Evolutionary conservation across 257 asterid species (phyloP), one percentile per base, ranked within the genome.

Genomic region (Verbena officinalis): DNA sequence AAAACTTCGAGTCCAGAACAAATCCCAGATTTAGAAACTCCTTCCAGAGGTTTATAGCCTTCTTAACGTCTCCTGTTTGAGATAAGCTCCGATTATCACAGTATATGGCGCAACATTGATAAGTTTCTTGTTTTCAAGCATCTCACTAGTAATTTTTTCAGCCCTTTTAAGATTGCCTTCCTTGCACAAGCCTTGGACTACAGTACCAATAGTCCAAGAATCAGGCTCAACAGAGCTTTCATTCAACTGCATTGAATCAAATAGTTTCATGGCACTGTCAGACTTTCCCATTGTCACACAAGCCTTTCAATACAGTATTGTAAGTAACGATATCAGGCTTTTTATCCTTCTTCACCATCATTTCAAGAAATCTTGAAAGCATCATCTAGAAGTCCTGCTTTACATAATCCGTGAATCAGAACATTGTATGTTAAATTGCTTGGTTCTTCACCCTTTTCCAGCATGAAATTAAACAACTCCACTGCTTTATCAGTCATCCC

Each of bases 151-250:
- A 54, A 89, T 60, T 40, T 70, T 51, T 67, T 73, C 86, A 0
- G 96, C 96, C 65, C 77, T 73, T 27, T 57, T 64, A 31, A 75
- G 73, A 57, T 69, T 72, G 31, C 85, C 90, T 65, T 82, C 84
- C 62, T 48, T 72, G 72, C 95, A 89, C 30, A 89, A 75, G 65
- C 95, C 95, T 71, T 73, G 83, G 53, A 89, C 78, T 39, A 89
- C 31, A 19, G 72, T 55, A 49, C 79, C 54, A 24, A 75, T 11
- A 9, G 90, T 86, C 79, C 77, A 64, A 24, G 84, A 76, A 81
- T 86, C 81, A 13, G 95, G 86, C 61, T 70, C 73, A 15, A 74
- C 76, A 40, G 20, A 64, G 14, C 67, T 73, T 46, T 75, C 13
- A 9, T 73, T 76, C 33, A 61, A 78, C 23, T 57, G 46, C 92